Conservation (phyloP, 2,329 filamentous ascomycete species). For the Cordyceps tenuipes region DNA sequence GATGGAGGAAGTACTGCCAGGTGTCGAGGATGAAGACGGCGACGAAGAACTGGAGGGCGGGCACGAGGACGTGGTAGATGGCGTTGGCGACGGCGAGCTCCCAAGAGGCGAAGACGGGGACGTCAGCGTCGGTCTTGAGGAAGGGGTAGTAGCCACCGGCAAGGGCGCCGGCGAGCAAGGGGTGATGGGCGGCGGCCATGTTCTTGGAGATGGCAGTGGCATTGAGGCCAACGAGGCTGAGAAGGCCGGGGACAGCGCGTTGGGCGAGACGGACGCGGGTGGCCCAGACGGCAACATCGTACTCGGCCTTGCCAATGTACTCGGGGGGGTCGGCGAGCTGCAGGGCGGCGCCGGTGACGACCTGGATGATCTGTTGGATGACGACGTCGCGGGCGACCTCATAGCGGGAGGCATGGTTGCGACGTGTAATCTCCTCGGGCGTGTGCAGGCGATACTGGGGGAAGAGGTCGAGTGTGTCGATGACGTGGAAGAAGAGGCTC, state of each 20-base stretch:
- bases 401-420: slow-evolving; percentile 77
- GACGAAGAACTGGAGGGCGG: slow-evolving; percentile 65
- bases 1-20: slow-evolving; percentile 97
- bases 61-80: slow-evolving; percentile 73
- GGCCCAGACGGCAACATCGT: slow-evolving; percentile 87
- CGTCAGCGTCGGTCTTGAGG: slow-evolving; percentile 52
- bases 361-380: slow-evolving; percentile 86
- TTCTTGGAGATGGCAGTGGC: slow-evolving; percentile 67
- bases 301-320: slow-evolving; percentile 67
- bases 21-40: slow-evolving; percentile 78
- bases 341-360: slow-evolving; percentile 58
- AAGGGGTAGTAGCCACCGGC: slow-evolving; percentile 75
- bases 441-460: slow-evolving; percentile 91
- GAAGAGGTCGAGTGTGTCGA: slow-evolving; percentile 80
- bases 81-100: slow-evolving; percentile 65
- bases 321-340: slow-evolving; percentile 66
- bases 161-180: slow-evolving; percentile 65
- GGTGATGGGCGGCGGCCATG: slow-evolving; percentile 63
- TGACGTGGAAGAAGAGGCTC: slow-evolving; percentile 77
- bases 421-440: slow-evolving; percentile 77
- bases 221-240: slow-evolving; percentile 69
- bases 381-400: slow-evolving; percentile 88
- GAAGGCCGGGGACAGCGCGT: slow-evolving; percentile 62
- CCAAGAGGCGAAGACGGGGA: slow-evolving; percentile 75
- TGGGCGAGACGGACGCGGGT: slow-evolving; percentile 72